A percentile compares a stretch with the other conserved stretches of the same genome.
phyloP scores from a whole-genome alignment of 2,329 filamentous ascomycete species.

The Fusarium sterilihyphosum region DNA sequence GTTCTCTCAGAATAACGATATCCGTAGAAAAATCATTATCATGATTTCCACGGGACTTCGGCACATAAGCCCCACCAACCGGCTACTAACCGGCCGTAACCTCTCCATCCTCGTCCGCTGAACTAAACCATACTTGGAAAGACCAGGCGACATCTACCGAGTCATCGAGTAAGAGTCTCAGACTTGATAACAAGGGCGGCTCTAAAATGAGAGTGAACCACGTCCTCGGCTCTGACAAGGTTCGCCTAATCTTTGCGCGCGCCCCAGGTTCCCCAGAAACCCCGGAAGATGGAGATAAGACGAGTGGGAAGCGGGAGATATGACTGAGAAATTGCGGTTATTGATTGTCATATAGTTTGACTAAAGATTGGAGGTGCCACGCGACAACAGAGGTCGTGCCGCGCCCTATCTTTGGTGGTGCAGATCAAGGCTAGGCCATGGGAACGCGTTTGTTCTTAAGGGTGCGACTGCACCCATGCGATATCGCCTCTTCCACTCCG shows the following conservation, averaged over 20 bases:
- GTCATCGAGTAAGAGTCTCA: neutral
- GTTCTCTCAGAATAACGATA: neutral
- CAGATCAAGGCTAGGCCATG: neutral
- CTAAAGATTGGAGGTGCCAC: neutral
- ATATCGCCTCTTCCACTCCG: neutral
- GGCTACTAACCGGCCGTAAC: slow-evolving; percentile 7
- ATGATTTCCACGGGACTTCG: slow-evolving; percentile 5
- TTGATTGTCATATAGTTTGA: neutral
- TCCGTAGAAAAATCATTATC: neutral
- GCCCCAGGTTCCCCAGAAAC: slow-evolving; percentile 23
- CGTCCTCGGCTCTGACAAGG: neutral
- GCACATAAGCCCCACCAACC: slow-evolving; percentile 1
- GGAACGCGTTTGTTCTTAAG: neutral
- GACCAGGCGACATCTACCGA: slow-evolving; percentile 9
- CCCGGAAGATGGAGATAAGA: slow-evolving; percentile 23
- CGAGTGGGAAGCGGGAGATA: neutral
- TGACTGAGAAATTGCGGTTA: slow-evolving; percentile 10
- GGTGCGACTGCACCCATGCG: neutral
- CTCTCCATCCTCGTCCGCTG: neutral
- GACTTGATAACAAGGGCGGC: neutral
- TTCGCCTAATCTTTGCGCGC: neutral
- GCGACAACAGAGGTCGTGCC: neutral
- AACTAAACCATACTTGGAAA: slow-evolving; percentile 6
- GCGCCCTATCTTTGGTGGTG: neutral
- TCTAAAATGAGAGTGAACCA: neutral